A percentile compares a stretch with the other conserved stretches of the same genome.
Evolutionary conservation across 495 filamentous ascomycete species (phyloP).

Genomic region (Bombardia bombarda): DNA sequence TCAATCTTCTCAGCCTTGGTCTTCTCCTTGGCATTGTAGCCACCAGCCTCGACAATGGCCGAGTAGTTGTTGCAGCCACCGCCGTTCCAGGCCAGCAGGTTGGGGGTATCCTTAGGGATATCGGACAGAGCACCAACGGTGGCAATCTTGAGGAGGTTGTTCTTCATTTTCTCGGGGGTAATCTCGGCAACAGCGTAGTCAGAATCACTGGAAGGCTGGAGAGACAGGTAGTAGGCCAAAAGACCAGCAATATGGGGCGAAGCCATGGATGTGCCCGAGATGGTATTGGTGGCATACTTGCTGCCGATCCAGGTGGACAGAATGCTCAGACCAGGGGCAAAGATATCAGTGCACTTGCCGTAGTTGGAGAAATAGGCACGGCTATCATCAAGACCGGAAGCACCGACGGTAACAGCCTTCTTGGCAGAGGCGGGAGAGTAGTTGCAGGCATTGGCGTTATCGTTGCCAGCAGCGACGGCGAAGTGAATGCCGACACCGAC

Average conservation of each 20-base stretch:
- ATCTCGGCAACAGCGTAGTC: conserved; percentile 82
- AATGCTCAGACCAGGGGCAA: conserved; percentile 95
- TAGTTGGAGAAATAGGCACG: conserved; percentile 99
- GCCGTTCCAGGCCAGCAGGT: conserved; percentile 97
- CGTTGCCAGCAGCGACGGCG: conserved; percentile 95
- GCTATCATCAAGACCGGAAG: conserved; percentile 85
- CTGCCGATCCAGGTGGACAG: conserved; percentile 96
- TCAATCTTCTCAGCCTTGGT: conserved; percentile 22
- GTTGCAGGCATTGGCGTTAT: conserved; percentile 97
- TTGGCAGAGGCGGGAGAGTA: conserved; percentile 96
- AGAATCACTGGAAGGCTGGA: conserved; percentile 82
- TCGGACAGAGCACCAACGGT: conserved; percentile 73
- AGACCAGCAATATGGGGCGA: conserved; percentile 96
- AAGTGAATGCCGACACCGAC: conserved; percentile 90
- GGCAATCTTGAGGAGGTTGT: conserved; percentile 72
- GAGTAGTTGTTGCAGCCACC: conserved; percentile 87
- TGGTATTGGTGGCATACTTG: conserved; percentile 91
- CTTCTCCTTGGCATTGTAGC: conserved; percentile 40
- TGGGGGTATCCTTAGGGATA: conserved; percentile 73
- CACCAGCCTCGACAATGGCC: conserved; percentile 66
- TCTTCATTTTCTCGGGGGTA: conserved; percentile 91
- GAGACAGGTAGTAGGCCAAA: conserved; percentile 93
- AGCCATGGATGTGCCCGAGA: conserved; percentile 99
- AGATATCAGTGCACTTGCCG: conserved; percentile 99
- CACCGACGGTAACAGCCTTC: conserved; percentile 93